Evolutionary conservation across 2,329 filamentous ascomycete species (phyloP).

Genomic region (Trichoderma semiorbis): DNA sequence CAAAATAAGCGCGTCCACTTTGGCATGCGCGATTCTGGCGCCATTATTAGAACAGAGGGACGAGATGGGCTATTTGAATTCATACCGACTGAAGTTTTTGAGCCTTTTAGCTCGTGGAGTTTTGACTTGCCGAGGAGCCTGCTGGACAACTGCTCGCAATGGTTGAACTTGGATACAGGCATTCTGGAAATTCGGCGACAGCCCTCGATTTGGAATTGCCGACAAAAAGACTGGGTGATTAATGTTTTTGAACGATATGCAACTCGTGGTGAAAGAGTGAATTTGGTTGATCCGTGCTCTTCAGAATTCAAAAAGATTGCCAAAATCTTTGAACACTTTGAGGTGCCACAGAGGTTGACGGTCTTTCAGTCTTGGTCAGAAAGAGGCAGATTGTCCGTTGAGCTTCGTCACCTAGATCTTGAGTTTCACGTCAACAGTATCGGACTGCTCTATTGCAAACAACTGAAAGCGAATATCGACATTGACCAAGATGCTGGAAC

Average conservation of each 20-base stretch:
- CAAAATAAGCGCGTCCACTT: slow-evolving; percentile 41
- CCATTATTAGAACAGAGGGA: slow-evolving; percentile 26
- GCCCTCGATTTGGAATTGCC: slow-evolving; percentile 31
- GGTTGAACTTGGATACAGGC: slow-evolving; percentile 46
- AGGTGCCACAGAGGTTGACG: background rate
- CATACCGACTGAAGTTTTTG: slow-evolving; percentile 34
- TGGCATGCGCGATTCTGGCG: background rate
- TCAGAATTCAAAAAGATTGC: background rate
- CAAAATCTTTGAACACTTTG: slow-evolving; percentile 2
- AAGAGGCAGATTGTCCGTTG: background rate
- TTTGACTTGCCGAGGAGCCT: slow-evolving; percentile 52
- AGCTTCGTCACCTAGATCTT: slow-evolving; percentile 15
- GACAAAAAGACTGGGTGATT: slow-evolving; percentile 33
- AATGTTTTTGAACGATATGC: slow-evolving; percentile 26
- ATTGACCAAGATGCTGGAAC: slow-evolving; percentile 57
- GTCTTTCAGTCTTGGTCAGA: background rate
- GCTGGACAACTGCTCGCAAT: slow-evolving; percentile 54
- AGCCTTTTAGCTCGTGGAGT: background rate
- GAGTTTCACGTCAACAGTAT: slow-evolving; percentile 29
- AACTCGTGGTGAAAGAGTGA: slow-evolving; percentile 19
- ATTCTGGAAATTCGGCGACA: slow-evolving; percentile 50
- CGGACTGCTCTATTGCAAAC: slow-evolving; percentile 42
- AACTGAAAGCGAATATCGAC: slow-evolving; percentile 53
- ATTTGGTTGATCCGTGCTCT: slow-evolving; percentile 12
- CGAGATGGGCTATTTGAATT: slow-evolving; percentile 29